These are phyloP conservation scores for Grosmannia serpens DNA, from an alignment of 2,329 filamentous ascomycete genomes.

Conservation along the genomic window DNA sequence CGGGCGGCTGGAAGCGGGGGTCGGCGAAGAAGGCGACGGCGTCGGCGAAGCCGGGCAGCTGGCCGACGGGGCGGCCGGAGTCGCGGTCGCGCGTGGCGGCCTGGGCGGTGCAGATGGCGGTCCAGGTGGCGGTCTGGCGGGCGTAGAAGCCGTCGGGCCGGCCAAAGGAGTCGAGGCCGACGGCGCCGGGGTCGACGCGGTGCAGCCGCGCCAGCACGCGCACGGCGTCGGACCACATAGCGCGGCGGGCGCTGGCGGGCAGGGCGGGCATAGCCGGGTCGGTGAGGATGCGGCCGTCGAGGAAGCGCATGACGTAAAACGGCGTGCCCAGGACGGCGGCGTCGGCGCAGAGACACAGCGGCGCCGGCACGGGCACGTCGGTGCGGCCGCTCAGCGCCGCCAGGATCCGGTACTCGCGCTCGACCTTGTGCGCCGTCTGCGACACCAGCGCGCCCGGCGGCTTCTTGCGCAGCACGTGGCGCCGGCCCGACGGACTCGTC, in stretches of 20 bases:
- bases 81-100: conserved; percentile 65
- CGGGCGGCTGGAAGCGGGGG: conserved; percentile 56
- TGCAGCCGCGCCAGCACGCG: conserved; percentile 79
- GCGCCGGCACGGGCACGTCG: conserved; percentile 74
- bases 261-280: conserved; percentile 73
- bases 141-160: conserved; percentile 67
- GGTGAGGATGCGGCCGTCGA: conserved; percentile 88
- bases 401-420: conserved; percentile 88
- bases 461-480: conserved; percentile 93
- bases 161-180: conserved; percentile 65
- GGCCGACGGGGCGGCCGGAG: conserved; percentile 63
- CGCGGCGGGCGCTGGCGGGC: conserved; percentile 36
- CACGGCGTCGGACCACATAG: conserved; percentile 80
- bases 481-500: conserved; percentile 54
- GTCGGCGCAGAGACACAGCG: conserved; percentile 81
- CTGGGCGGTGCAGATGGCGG: conserved; percentile 67
- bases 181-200: conserved; percentile 51
- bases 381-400: conserved; percentile 62
- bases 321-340: conserved; percentile 68
- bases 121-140: conserved; percentile 76
- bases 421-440: conserved; percentile 90
- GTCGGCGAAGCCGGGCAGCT: conserved; percentile 72
- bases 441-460: conserved; percentile 89
- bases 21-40: conserved; percentile 70
- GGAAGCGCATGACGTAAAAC: conserved; percentile 96